Conservation (phyloP, 345 rosid genomes). For the Diplotaxis tenuifolia region DNA sequence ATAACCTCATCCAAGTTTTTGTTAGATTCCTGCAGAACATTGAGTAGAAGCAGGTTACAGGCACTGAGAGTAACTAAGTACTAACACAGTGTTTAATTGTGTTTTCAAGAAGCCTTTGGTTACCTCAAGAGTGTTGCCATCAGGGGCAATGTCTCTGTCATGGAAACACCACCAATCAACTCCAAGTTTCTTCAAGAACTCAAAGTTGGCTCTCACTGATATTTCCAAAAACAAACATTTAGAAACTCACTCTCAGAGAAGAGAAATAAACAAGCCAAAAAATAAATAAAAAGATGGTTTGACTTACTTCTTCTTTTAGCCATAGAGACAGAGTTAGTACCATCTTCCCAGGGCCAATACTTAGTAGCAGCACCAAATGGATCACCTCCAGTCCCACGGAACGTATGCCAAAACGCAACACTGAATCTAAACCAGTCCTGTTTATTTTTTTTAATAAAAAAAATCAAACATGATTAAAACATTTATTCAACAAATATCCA, state of each 20-base stretch:
- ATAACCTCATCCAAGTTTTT: conserved; percentile 88
- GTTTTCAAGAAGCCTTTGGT: not conserved
- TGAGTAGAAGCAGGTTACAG: not conserved
- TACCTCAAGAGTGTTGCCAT: conserved; percentile 75
- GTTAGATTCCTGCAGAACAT: conserved; percentile 63
- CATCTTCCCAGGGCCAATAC: conserved; percentile 98
- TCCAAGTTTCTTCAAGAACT: conserved; percentile 88
- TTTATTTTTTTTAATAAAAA: too few relatives aligned
- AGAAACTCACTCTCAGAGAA: conserved; percentile 22
- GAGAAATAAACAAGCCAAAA: not conserved
- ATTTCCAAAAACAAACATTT: conserved; percentile 2
- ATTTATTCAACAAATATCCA: not conserved
- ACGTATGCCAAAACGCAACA: conserved; percentile 98
- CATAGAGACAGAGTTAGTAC: conserved; percentile 84
- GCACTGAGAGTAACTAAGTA: not conserved
- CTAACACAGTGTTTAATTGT: not conserved
- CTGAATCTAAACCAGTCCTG: conserved; percentile 98
- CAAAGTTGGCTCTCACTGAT: conserved; percentile 98
- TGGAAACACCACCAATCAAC: conserved; percentile 96
- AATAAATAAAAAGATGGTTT: not conserved
- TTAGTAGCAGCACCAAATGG: conserved; percentile 89
- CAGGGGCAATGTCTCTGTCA: conserved; percentile 95
- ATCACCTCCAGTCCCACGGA: conserved; percentile 87
- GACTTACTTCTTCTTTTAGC: conserved; percentile 95
- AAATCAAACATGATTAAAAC: not conserved